phyloP scores from a whole-genome alignment of 2,329 filamentous ascomycete species.

The Fusarium sp. region DNA sequence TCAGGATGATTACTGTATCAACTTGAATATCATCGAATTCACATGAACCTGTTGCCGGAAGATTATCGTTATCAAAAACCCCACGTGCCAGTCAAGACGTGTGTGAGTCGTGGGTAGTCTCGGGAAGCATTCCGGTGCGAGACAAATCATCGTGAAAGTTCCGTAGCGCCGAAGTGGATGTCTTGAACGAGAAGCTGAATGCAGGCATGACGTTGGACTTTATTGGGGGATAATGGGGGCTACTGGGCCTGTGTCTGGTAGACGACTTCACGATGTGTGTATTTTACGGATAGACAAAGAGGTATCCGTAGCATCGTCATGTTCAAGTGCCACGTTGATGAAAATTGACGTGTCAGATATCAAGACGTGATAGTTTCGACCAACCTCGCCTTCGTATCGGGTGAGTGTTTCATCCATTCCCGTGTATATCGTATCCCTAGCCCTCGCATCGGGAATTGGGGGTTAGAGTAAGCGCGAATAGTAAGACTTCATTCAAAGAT shows the following conservation, averaged over 20 bases:
- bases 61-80: neutral
- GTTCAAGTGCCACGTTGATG: neutral
- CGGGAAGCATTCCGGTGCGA: slow-evolving; percentile 19
- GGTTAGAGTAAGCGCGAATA: slow-evolving; percentile 8
- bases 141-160: slow-evolving; percentile 13
- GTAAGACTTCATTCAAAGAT: slow-evolving; percentile 11
- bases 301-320: neutral
- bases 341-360: neutral
- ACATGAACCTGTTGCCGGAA: neutral
- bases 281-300: neutral
- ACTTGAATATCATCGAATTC: neutral
- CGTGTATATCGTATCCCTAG: slow-evolving; percentile 1
- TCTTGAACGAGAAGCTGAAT: neutral
- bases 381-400: slow-evolving; percentile 10
- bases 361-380: neutral
- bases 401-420: slow-evolving; percentile 6
- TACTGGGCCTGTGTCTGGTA: neutral
- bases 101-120: slow-evolving; percentile 14
- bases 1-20: neutral
- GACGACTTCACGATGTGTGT: neutral
- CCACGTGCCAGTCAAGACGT: slow-evolving; percentile 13
- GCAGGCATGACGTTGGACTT: slow-evolving; percentile 5
- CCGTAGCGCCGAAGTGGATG: slow-evolving; percentile 14
- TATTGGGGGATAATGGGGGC: neutral
- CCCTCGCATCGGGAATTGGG: neutral